Percentiles rank a stretch among this genome's conserved stretches.
These are phyloP conservation scores for Acacia confusa DNA, from an alignment of 306 rosid genomes.

Conservation along the genomic window DNA sequence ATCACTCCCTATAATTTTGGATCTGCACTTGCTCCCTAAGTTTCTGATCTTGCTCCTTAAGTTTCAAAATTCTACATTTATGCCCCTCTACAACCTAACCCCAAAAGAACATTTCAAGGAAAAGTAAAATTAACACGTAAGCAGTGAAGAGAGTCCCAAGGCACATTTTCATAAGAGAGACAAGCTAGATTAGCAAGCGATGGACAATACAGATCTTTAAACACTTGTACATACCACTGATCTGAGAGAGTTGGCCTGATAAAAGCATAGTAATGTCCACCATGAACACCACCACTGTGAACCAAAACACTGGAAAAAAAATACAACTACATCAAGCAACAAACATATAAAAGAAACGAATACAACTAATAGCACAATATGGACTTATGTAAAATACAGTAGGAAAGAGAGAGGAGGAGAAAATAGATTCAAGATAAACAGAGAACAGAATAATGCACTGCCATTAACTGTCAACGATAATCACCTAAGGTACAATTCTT, in stretches of 20 bases:
- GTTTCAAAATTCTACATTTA: background rate
- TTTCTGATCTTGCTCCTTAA: no score
- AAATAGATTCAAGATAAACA: background rate
- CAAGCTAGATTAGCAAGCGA: slow-evolving; percentile 17
- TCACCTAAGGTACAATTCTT: background rate
- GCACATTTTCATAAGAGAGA: background rate
- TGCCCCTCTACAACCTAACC: background rate
- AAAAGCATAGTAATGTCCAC: slow-evolving; percentile 95
- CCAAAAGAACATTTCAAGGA: background rate
- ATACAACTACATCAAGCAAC: slow-evolving; percentile 15
- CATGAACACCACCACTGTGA: slow-evolving; percentile 97
- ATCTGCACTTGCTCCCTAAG: no score
- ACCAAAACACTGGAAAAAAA: slow-evolving; percentile 76
- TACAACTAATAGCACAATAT: slow-evolving; percentile 1
- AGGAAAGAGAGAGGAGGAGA: background rate
- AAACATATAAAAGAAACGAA: slow-evolving; percentile 8
- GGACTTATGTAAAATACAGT: background rate
- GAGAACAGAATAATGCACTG: background rate
- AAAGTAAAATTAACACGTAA: background rate
- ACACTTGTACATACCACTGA: slow-evolving; percentile 63
- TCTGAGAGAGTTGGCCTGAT: slow-evolving; percentile 97
- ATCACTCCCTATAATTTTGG: no score
- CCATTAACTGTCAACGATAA: background rate
- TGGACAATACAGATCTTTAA: slow-evolving; percentile 2
- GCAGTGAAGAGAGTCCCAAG: background rate